Evolutionary conservation across 441 rosid species (phyloP), one percentile per base, ranked within the genome.

Genomic region (Dalechampia spathulata): DNA sequence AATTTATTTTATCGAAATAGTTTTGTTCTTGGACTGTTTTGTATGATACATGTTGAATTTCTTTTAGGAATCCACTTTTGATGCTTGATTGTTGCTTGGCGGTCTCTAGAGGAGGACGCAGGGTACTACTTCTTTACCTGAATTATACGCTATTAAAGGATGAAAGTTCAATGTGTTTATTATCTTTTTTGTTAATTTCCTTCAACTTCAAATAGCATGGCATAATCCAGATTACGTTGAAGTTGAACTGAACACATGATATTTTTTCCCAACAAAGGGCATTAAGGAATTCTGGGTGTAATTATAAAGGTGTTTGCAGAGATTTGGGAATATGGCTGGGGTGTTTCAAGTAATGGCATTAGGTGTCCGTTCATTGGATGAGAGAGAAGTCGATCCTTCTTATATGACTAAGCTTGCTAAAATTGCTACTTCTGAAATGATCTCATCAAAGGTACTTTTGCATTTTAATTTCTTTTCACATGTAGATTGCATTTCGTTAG

Each of bases 241-340:
- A 3, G 4, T 30, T 30, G 34, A 3, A 30, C 34, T 30, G 34
- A n/a, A n/a, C n/a, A n/a, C n/a, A n/a, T n/a, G n/a, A n/a, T n/a
- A n/a, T n/a, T n/a, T n/a, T n/a, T n/a, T n/a, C n/a, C n/a, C n/a
- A n/a, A n/a, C n/a, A n/a, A n/a, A n/a, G n/a, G n/a, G n/a, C n/a
- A n/a, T n/a, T n/a, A n/a, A n/a, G n/a, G n/a, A n/a, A n/a, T n/a
- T n/a, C n/a, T n/a, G n/a, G n/a, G n/a, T n/a, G n/a, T 28, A 7
- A 28, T 28, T 28, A 7, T 28, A 7, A 28, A 28, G 4, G 34
- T 21, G 49, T 28, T 66, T 68, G 49, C 74, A 93, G 99, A 75
- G 97, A 48, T 89, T 85, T 67, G 79, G 95, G 49, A 93, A 93
- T 72, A 79, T 93, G 88, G 99, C 97, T 49, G 99, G 95, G 59